Conservation (phyloP, 192 early-diverging fungal species). For the Coemansia sp. region DNA sequence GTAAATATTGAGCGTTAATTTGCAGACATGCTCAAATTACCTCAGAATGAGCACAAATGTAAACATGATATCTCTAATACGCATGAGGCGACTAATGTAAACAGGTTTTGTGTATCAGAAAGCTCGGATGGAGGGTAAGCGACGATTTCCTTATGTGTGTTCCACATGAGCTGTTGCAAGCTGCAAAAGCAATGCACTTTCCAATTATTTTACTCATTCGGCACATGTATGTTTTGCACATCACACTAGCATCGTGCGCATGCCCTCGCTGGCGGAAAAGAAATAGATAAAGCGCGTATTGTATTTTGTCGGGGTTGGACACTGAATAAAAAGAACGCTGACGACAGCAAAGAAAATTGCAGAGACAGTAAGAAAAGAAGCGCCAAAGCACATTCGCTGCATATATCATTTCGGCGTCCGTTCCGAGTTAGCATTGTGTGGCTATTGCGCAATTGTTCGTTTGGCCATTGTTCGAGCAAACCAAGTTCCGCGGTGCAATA, state of each 20-base stretch:
- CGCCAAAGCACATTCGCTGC: background rate
- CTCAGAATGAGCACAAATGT: background rate
- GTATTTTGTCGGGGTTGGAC: too few relatives aligned
- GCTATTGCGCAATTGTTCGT: background rate
- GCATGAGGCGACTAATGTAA: background rate
- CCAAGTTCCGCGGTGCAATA: background rate
- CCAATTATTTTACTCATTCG: conserved; percentile 2
- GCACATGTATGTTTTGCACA: background rate
- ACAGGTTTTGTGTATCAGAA: background rate
- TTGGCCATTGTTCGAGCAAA: background rate
- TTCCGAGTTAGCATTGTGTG: conserved; percentile 7
- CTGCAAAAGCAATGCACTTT: background rate
- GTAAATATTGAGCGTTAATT: background rate
- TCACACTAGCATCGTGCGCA: background rate
- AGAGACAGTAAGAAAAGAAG: background rate
- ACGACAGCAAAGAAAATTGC: background rate
- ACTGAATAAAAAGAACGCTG: background rate
- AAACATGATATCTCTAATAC: background rate
- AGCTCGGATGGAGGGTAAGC: too few relatives aligned
- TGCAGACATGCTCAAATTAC: background rate
- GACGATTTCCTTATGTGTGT: too few relatives aligned
- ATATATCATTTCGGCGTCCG: conserved; percentile 25
- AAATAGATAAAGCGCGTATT: too few relatives aligned
- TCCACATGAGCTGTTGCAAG: background rate
- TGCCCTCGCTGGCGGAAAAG: background rate